Percentiles rank a stretch among this genome's conserved stretches.
Evolutionary conservation across 768 basidiomycete species (phyloP).

Genomic region (Obba rivulosa): DNA sequence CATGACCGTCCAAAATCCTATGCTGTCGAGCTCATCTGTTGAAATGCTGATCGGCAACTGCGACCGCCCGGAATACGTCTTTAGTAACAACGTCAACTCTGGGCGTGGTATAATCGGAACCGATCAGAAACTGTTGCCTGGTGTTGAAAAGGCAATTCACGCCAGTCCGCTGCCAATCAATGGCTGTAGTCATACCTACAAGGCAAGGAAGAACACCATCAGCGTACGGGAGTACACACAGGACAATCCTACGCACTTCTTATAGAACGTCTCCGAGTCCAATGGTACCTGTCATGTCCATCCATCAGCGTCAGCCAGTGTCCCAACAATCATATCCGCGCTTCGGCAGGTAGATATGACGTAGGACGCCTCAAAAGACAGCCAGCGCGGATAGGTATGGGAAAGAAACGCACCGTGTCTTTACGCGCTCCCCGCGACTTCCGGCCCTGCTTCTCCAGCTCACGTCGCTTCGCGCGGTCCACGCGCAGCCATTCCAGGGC

Average conservation of each 20-base stretch:
- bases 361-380: slow-evolving; percentile 7
- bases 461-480: slow-evolving; percentile 63
- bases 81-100: too few relatives aligned
- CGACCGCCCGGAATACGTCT: too few relatives aligned
- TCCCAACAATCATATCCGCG: not conserved
- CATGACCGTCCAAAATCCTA: too few relatives aligned
- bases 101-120: too few relatives aligned
- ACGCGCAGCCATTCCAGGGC: slow-evolving; percentile 86
- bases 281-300: slow-evolving; percentile 46
- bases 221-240: not conserved
- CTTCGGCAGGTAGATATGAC: not conserved
- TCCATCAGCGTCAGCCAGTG: not conserved
- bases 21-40: too few relatives aligned
- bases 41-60: too few relatives aligned
- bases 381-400: not conserved
- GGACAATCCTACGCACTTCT: slow-evolving; percentile 47
- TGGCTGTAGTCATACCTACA: slow-evolving; percentile 47
- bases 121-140: too few relatives aligned
- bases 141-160: not conserved
- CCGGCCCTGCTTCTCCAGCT: slow-evolving; percentile 51
- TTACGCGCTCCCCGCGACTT: slow-evolving; percentile 58
- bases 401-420: slow-evolving; percentile 39
- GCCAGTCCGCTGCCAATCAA: slow-evolving; percentile 10
- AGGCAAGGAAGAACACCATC: not conserved
- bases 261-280: slow-evolving; percentile 83